Conservation (phyloP, 2,329 filamentous ascomycete species). For the Lachnum nothofagi region DNA sequence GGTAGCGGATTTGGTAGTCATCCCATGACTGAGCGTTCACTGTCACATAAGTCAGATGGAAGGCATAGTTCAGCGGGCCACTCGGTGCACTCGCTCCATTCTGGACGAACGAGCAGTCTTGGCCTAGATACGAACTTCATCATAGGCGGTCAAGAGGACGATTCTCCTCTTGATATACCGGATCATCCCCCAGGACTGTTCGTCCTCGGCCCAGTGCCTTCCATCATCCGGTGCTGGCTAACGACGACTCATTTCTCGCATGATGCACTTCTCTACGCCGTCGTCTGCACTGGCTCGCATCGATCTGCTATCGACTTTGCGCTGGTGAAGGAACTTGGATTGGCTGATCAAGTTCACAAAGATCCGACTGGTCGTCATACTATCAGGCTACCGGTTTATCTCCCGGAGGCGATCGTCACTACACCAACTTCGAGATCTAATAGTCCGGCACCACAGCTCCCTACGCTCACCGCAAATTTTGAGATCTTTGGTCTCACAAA, state of each 20-base stretch:
- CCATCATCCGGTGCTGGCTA: conserved; percentile 94
- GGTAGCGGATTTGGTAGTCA: conserved; percentile 73
- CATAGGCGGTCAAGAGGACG: conserved; percentile 56
- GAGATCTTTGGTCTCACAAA: conserved; percentile 60
- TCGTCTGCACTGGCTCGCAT: conserved; percentile 86
- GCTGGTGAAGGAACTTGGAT: conserved; percentile 68
- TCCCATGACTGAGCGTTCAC: conserved; percentile 80
- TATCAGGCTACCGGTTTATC: conserved; percentile 76
- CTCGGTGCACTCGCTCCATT: conserved; percentile 65
- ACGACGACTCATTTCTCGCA: conserved; percentile 87
- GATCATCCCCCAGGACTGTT: conserved; percentile 79
- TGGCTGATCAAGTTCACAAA: conserved; percentile 61
- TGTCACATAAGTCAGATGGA: conserved; percentile 94
- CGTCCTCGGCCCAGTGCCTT: conserved; percentile 80
- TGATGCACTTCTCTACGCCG: conserved; percentile 81
- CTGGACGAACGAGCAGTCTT: conserved; percentile 79
- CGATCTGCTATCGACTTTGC: conserved; percentile 74
- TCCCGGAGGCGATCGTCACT: conserved; percentile 82
- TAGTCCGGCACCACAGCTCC: conserved; percentile 73
- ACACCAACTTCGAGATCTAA: conserved; percentile 67
- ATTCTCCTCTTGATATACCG: conserved; percentile 66
- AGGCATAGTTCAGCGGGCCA: conserved; percentile 90
- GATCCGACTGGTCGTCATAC: conserved; percentile 61
- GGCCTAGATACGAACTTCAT: conserved; percentile 71
- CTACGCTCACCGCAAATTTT: conserved; percentile 75